Conservation (phyloP, 2,329 filamentous ascomycete genomes). For the Monosporascus ibericus region DNA sequence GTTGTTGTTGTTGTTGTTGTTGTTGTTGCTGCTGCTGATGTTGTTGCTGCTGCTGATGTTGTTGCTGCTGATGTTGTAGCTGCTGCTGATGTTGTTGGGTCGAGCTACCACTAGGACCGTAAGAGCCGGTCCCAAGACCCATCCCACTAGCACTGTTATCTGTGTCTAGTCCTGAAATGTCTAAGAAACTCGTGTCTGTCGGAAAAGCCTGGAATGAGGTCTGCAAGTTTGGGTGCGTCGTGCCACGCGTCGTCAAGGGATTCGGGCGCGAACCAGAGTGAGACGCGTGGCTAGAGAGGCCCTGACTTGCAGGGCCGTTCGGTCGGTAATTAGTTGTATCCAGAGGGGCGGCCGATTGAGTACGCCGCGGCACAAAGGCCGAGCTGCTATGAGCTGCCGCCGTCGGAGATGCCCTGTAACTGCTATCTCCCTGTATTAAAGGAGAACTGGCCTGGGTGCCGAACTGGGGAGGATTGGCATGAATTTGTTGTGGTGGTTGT, state of each 20-base stretch:
- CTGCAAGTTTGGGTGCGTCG: constrained; percentile 22
- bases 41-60: constrained; percentile 10
- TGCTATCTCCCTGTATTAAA: constrained; percentile 24
- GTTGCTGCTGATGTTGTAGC: constrained; percentile 14
- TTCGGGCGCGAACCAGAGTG: constrained; percentile 23
- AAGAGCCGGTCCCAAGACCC: constrained; percentile 19
- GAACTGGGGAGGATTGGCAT: constrained; percentile 25
- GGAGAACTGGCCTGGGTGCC: constrained; percentile 26
- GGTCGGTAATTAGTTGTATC: constrained; percentile 24
- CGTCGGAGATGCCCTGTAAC: constrained; percentile 25
- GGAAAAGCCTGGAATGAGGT: constrained; percentile 21
- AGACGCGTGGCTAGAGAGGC: constrained; percentile 23
- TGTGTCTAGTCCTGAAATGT: constrained; percentile 24
- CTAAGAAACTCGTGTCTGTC: constrained; percentile 21
- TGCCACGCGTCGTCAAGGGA: constrained; percentile 19
- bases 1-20: constrained; percentile 12
- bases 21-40: constrained; percentile 7
- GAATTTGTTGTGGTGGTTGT: constrained; percentile 11
- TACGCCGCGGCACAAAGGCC: constrained; percentile 22
- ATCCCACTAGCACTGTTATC: constrained; percentile 16
- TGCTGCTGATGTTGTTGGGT: constrained; percentile 15
- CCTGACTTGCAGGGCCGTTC: constrained; percentile 14
- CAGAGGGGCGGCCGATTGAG: constrained; percentile 24
- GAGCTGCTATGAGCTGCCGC: constrained; percentile 20
- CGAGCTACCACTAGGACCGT: constrained; percentile 17